Evolutionary conservation across 2,329 filamentous ascomycete genomes (phyloP).

Genomic region (Pestalotiopsis sp.): DNA sequence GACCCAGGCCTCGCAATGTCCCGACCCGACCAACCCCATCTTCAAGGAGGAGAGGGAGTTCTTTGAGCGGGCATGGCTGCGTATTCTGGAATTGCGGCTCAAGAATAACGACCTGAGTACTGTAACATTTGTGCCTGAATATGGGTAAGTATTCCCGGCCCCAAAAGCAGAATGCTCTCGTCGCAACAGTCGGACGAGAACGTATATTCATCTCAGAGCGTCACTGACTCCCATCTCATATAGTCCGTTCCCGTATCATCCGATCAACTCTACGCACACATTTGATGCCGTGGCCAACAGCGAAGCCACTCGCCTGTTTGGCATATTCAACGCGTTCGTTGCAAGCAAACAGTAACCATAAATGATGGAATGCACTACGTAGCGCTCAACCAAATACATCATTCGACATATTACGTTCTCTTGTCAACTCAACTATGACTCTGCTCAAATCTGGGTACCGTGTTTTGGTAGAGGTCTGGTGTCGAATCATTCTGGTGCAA

Average conservation of each 20-base stretch:
- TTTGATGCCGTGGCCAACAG: conserved; percentile 27
- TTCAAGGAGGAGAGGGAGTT: conserved; percentile 32
- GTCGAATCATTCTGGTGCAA: too few species aligned
- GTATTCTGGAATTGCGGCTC: conserved; percentile 17
- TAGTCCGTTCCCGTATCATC: conserved; percentile 30
- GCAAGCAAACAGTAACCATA: not conserved
- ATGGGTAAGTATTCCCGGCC: not conserved
- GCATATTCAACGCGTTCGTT: conserved; percentile 18
- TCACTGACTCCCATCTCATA: conserved; percentile 13
- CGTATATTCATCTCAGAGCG: too few species aligned
- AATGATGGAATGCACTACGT: not conserved
- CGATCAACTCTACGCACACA: conserved; percentile 19
- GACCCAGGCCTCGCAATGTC: conserved; percentile 38
- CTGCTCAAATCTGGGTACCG: too few species aligned
- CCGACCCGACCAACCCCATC: conserved; percentile 32
- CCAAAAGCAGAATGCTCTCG: not conserved
- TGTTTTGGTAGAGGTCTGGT: too few species aligned
- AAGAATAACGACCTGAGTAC: not conserved
- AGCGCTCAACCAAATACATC: too few species aligned
- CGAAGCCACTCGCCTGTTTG: conserved; percentile 25
- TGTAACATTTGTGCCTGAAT: conserved; percentile 5
- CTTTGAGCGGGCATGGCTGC: conserved; percentile 31
- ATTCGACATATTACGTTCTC: too few species aligned
- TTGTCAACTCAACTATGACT: not conserved
- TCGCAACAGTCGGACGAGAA: not conserved